Base-by-base conservation (phyloP, 164 flowering plant genomes). In the Kalanchoe fedtschenkoi region DNA sequence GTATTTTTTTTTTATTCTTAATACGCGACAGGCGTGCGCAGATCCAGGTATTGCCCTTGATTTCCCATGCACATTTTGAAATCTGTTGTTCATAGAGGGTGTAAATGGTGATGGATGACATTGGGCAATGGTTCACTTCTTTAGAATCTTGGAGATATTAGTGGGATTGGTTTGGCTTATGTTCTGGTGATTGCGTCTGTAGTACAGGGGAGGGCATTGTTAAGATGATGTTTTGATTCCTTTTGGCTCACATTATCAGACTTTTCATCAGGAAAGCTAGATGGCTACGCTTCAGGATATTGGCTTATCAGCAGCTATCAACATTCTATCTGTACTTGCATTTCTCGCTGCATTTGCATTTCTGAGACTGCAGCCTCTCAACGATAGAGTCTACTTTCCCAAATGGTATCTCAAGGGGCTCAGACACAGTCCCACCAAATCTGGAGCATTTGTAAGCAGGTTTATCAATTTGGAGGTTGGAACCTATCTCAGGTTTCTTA, bases 391-490 rank as follows among this genome's bases (percentile, higher is more conserved):
- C 9, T 91, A 91, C 76, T 88, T 88, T 59, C 95, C 97, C 11
- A 91, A 91, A 82, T 88, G 97, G 97, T 89, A 91, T 65, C 74
- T 80, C 3, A 89, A 87, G 69, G 98, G 95, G 47, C 69, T 87
- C 63, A 72, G 98, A 71, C 70, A 79, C 44, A 91, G 90, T 68
- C 98, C 98, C 2, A 76, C 68, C 22, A 71, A 66, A 34, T 75
- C 87, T 29, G 81, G 91, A 68, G 74, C 81, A 46, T 57, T 68
- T 53, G 83, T 81, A 6, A 71, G 66, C 69, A 84, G 77, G 57
- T 79, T 91, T 70, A 80, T 91, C 51, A 91, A 91, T 70, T 74
- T 89, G 65, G 89, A 91, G 65, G 66, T 19, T 42, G 75, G 74
- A 66, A 81, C 89, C 14, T 91, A 91, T 68, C 16, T 80, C 15